Percentiles rank a stretch among this genome's conserved stretches.
phyloP scores from a whole-genome alignment of 1,284 basidiomycete species.

The Sanghuangporus sanghuang region DNA sequence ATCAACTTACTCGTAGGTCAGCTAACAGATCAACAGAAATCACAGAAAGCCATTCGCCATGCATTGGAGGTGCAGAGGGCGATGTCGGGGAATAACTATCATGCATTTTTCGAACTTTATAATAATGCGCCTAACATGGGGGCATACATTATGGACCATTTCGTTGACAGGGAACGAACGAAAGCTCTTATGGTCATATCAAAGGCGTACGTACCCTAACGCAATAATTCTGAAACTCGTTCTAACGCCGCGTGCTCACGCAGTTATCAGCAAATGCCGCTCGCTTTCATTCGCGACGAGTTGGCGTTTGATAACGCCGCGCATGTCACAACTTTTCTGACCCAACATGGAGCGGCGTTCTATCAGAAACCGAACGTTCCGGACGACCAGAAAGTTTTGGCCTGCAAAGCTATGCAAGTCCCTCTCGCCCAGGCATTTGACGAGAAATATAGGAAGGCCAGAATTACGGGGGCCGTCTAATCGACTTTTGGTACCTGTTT shows the following conservation, averaged over 20 bases:
- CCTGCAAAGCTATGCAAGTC: slow-evolving; percentile 56
- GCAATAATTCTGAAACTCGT: background rate
- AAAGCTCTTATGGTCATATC: slow-evolving; percentile 87
- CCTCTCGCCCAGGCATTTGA: slow-evolving; percentile 58
- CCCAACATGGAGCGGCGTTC: slow-evolving; percentile 60
- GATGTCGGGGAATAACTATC: slow-evolving; percentile 90
- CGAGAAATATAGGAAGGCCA: slow-evolving; percentile 71
- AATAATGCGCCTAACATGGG: slow-evolving; percentile 92
- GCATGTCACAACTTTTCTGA: slow-evolving; percentile 69
- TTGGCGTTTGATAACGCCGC: slow-evolving; percentile 76
- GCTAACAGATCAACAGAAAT: slow-evolving; percentile 88
- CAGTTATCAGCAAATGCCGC: slow-evolving; percentile 77
- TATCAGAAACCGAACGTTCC: slow-evolving; percentile 62
- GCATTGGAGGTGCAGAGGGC: slow-evolving; percentile 88
- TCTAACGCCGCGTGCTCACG: background rate
- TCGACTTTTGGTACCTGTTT: slow-evolving; percentile 10
- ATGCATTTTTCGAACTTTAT: slow-evolving; percentile 86
- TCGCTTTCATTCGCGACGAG: slow-evolving; percentile 74
- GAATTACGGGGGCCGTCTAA: slow-evolving; percentile 57
- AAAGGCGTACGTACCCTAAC: slow-evolving; percentile 67
- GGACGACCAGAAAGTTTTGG: slow-evolving; percentile 57
- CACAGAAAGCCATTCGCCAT: slow-evolving; percentile 75
- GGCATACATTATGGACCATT: slow-evolving; percentile 98
- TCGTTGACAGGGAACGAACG: slow-evolving; percentile 88
- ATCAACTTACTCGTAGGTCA: slow-evolving; percentile 94